These are phyloP conservation scores for Coniochaeta pulveracea DNA, from an alignment of 2,329 filamentous ascomycete species.

Conservation along the genomic window DNA sequence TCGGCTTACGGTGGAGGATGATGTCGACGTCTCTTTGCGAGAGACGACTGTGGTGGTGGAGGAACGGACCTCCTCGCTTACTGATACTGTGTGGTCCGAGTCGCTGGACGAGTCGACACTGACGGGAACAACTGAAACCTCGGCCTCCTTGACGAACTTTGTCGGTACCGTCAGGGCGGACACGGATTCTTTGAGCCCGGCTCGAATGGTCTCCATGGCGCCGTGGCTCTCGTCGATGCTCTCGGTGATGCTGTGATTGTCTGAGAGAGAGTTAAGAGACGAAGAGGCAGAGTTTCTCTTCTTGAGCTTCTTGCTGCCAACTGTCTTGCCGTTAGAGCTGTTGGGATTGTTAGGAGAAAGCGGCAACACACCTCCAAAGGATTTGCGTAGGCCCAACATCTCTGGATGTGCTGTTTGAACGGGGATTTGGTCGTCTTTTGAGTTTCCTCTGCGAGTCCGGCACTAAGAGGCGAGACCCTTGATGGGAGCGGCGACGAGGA, in stretches of 20 bases:
- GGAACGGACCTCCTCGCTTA: conserved; percentile 6
- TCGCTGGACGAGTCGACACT: conserved; percentile 3
- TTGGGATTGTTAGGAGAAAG: conserved; percentile 4
- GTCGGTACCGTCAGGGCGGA: conserved; percentile 6
- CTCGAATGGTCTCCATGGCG: conserved; percentile 11
- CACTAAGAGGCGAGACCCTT: background rate
- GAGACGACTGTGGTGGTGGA: conserved; percentile 5
- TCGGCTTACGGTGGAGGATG: conserved; percentile 11
- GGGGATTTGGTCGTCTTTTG: background rate
- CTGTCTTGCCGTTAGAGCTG: conserved; percentile 1
- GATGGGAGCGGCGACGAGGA: background rate
- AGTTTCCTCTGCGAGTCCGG: background rate
- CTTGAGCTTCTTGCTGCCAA: conserved; percentile 6
- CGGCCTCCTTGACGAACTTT: conserved; percentile 6
- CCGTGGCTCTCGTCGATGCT: conserved; percentile 2
- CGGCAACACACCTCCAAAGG: conserved; percentile 7
- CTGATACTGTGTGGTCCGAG: conserved; percentile 8
- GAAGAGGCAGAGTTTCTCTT: conserved; percentile 9
- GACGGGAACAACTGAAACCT: conserved; percentile 4
- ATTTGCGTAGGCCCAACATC: conserved; percentile 10
- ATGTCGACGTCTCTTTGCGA: conserved; percentile 5
- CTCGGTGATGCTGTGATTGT: conserved; percentile 7
- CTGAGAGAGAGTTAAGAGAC: conserved; percentile 8
- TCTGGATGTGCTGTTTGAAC: background rate
- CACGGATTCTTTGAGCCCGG: conserved; percentile 9